Base-by-base conservation (phyloP, 345 rosid species). In the Eucalyptus paniculata region DNA sequence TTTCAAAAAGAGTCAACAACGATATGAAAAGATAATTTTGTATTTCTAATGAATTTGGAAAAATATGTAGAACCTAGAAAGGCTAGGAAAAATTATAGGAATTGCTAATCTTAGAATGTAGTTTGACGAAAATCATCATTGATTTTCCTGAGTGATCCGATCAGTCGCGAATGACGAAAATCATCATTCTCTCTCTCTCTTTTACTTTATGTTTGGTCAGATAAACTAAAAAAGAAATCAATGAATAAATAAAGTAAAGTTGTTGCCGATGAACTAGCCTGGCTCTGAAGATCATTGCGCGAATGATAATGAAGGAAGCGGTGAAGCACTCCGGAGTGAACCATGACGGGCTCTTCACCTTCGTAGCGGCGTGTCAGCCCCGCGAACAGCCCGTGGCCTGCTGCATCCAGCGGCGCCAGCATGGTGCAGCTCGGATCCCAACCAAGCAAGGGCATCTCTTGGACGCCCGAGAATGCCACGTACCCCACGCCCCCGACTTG, bases 381-480 rank as follows among this genome's bases (percentile, higher is more conserved):
- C 26, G 90, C 49, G 87, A 97, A 95, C n/a, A 92, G n/a, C 37
- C 86, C 89, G 32, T 62, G 40, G 23, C 80, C 81, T 28, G 89
- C 50, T 34, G 65, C 82, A 34, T 87, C 87, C 30, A 89, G 88
- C n/a, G 87, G 53, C 56, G 58, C 91, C 89, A 87, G 56, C 7
- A 42, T 44, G 16, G 8, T 51, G 69, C 81, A 34, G 40, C 56
- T 42, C 21, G 6, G 50, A 47, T 80, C 91, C 86, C 90, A 53
- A 8, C 87, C 88, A 14, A 88, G 26, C n/a, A 87, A 90, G 1
- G 88, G 86, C 86, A 86, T 86, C 80, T 37, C 42, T 24, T 92
- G 95, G 13, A 89, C 40, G 23, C 93, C 93, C 11, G 97, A 93
- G 86, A 97, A 92, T 10, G 94, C 96, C 14, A 96, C 89, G 56